Evolutionary conservation across 208 protist genomes (phyloP).

Genomic region (Leishmania major): DNA sequence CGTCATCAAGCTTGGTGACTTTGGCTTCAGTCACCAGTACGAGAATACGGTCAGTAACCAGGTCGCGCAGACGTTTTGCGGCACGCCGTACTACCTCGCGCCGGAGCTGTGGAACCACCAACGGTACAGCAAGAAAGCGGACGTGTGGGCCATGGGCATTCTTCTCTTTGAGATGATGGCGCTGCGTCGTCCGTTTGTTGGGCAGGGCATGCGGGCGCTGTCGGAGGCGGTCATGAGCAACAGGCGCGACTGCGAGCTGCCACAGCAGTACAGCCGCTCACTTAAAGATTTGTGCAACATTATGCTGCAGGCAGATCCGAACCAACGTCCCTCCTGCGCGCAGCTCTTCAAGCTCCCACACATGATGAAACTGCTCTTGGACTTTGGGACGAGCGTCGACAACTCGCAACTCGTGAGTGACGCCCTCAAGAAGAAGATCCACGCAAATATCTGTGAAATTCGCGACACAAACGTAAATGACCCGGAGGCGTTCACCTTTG

Average conservation of each 20-base stretch:
- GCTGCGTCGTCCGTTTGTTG: conserved; percentile 75
- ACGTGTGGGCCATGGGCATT: conserved; percentile 91
- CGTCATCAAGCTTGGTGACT: conserved; percentile 87
- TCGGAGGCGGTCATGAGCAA: conserved; percentile 63
- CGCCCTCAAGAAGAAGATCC: conserved; percentile 48
- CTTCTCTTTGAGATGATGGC: conserved; percentile 87
- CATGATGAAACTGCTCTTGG: conserved; percentile 57
- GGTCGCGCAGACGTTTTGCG: conserved; percentile 83
- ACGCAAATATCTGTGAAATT: conserved; percentile 57
- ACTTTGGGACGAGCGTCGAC: conserved; percentile 59
- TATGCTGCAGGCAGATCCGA: conserved; percentile 63
- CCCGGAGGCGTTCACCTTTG: conserved; percentile 36
- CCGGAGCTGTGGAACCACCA: conserved; percentile 91
- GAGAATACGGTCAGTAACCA: conserved; percentile 77
- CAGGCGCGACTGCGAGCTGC: conserved; percentile 63
- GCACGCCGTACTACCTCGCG: conserved; percentile 92
- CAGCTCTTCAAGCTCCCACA: conserved; percentile 58
- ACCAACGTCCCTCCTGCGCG: conserved; percentile 48
- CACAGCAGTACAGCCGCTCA: conserved; percentile 55
- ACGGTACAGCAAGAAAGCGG: conserved; percentile 92
- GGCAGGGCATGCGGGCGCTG: conserved; percentile 71
- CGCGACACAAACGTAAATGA: conserved; percentile 42
- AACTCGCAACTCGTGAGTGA: conserved; percentile 49
- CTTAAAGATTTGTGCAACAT: conserved; percentile 63
- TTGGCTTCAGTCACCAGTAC: conserved; percentile 84